These are phyloP conservation scores for Xylaria flabelliformis DNA, from an alignment of 495 filamentous ascomycete species.

Conservation along the genomic window DNA sequence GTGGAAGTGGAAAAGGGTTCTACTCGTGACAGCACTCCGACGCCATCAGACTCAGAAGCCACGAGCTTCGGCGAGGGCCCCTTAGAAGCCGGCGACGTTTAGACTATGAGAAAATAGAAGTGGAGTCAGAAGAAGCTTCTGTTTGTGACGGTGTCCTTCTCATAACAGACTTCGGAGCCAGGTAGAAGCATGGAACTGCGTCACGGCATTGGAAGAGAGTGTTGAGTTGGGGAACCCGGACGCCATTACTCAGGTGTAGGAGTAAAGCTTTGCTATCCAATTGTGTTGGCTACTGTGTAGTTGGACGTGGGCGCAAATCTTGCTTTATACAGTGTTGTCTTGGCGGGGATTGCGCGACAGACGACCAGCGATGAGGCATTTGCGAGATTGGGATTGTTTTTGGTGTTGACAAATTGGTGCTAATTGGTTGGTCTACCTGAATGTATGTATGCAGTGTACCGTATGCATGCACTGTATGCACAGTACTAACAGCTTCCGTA, in stretches of 20 bases:
- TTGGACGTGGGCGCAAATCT: not conserved
- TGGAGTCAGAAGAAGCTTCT: not conserved
- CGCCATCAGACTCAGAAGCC: slow-evolving; percentile 27
- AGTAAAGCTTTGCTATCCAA: slow-evolving; percentile 11
- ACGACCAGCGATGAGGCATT: not conserved
- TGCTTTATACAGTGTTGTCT: slow-evolving; percentile 10
- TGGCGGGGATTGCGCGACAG: not conserved
- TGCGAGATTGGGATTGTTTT: not conserved
- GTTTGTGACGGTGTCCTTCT: slow-evolving; percentile 2
- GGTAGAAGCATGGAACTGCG: slow-evolving; percentile 54
- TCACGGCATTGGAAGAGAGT: slow-evolving; percentile 67
- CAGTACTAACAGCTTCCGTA: slow-evolving; percentile 1
- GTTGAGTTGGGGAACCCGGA: slow-evolving; percentile 59
- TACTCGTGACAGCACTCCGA: slow-evolving; percentile 9
- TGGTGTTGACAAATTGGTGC: not conserved
- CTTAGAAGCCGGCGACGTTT: slow-evolving; percentile 44
- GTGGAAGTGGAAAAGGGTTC: not conserved
- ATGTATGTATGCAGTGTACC: not conserved
- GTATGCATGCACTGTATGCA: not conserved
- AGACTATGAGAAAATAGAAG: not conserved
- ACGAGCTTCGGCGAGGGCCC: slow-evolving; percentile 37
- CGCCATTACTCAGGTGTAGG: slow-evolving; percentile 51
- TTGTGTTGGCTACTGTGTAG: slow-evolving; percentile 4
- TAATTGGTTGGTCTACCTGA: not conserved
- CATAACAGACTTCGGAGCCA: slow-evolving; percentile 29